Evolutionary conservation across 345 rosid genomes (phyloP).

Genomic region (Eucalyptus cloeziana): DNA sequence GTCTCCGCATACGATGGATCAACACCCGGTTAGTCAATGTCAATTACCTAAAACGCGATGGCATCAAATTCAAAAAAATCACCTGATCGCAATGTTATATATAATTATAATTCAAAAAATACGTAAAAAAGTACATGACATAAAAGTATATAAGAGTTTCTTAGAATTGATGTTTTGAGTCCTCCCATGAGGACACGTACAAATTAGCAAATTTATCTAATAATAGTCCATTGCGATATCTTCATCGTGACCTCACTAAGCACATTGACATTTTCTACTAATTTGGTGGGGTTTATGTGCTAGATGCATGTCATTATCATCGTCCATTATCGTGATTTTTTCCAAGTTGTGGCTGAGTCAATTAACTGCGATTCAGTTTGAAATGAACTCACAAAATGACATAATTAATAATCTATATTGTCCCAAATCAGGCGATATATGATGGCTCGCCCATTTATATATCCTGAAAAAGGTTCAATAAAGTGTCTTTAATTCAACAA

Average conservation of each 20-base stretch:
- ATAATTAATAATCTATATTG: not conserved
- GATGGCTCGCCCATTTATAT: no score
- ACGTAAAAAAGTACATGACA: not conserved
- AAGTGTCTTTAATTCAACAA: no score
- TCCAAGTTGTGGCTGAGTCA: not conserved
- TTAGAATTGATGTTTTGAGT: not conserved
- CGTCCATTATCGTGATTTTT: not conserved
- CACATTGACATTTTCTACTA: not conserved
- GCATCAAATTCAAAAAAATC: not conserved
- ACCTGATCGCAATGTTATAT: no score
- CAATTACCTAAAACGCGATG: not conserved
- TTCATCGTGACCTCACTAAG: not conserved
- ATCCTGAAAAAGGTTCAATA: no score
- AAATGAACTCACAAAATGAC: not conserved
- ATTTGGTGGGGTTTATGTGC: not conserved
- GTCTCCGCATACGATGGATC: not conserved
- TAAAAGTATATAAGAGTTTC: no score
- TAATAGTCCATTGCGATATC: not conserved
- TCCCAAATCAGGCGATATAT: no score
- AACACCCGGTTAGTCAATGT: not conserved
- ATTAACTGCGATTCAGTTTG: no score
- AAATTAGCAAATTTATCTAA: not conserved
- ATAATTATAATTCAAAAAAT: not conserved
- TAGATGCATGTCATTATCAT: not conserved
- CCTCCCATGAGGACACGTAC: not conserved